A percentile compares a stretch with the other conserved stretches of the same genome.
Conservation (phyloP, 202 grass and related monocot species). For the Setaria viridis region DNA sequence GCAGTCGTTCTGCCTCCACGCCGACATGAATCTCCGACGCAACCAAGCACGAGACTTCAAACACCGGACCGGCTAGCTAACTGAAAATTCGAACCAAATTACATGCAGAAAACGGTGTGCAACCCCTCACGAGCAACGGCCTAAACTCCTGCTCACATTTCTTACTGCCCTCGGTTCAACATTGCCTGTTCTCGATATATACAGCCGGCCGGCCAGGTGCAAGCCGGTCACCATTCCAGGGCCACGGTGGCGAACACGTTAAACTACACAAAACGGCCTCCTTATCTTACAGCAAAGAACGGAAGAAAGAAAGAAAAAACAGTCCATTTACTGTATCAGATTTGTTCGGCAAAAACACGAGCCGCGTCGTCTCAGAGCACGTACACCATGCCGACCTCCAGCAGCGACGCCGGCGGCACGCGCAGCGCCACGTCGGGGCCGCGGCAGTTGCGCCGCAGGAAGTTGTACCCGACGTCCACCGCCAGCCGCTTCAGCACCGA, state of each 20-base stretch:
- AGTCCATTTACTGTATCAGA: not conserved
- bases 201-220: constrained; percentile 7
- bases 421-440: constrained; percentile 79
- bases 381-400: constrained; percentile 98
- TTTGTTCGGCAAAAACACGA: not conserved
- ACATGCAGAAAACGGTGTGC: not conserved
- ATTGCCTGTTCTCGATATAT: not conserved
- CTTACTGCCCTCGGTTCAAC: not conserved
- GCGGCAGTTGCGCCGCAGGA: constrained; percentile 85
- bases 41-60: too few species aligned
- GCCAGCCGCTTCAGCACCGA: constrained; percentile 79
- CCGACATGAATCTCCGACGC: too few species aligned
- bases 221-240: not conserved
- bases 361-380: constrained; percentile 54
- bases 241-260: constrained; percentile 1
- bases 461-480: constrained; percentile 85
- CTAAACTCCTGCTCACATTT: not conserved
- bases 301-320: not conserved
- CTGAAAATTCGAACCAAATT: not conserved
- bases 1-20: too few species aligned
- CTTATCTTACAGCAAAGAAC: not conserved
- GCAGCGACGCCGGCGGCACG: constrained; percentile 84
- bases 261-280: constrained; percentile 17
- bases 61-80: not conserved
- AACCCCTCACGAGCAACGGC: not conserved